Percentiles rank a stretch among this genome's conserved stretches.
These are phyloP conservation scores for Symbiodinium pilosum DNA, from an alignment of 73 alveolate genomes.

Conservation along the genomic window DNA sequence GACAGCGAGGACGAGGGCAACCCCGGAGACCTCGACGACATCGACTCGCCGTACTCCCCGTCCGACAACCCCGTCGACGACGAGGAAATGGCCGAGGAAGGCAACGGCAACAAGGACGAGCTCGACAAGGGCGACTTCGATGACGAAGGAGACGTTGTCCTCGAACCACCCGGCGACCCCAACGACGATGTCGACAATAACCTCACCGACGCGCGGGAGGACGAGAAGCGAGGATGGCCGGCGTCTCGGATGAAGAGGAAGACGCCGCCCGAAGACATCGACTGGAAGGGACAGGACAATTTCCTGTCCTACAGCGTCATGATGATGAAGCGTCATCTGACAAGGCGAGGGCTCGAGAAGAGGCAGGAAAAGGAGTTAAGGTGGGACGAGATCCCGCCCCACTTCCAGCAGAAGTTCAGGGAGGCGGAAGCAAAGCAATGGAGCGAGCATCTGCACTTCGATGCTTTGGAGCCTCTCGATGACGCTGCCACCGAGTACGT, in stretches of 20 bases:
- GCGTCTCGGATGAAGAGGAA: not conserved
- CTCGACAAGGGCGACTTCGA: not conserved
- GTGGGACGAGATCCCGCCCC: not conserved
- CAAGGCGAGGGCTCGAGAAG: not conserved
- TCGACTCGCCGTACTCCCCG: not conserved
- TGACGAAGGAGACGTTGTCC: not conserved
- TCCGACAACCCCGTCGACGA: not conserved
- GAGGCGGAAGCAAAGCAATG: conserved; percentile 28
- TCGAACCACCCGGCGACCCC: not conserved
- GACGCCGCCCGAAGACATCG: not conserved
- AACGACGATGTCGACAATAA: not conserved
- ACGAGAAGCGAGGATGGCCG: not conserved
- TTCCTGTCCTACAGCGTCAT: too few species aligned
- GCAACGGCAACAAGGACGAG: too few species aligned
- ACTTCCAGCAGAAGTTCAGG: not conserved
- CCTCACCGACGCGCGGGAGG: not conserved
- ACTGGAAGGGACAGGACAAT: not conserved
- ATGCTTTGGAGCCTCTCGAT: not conserved
- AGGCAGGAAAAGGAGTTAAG: not conserved
- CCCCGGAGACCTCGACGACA: not conserved
- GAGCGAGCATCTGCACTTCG: not conserved
- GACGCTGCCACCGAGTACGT: too few species aligned
- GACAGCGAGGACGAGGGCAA: not conserved
- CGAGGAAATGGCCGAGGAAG: not conserved
- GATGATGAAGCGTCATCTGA: not conserved